Conservation (phyloP, 371 early-diverging fungal species). For the Phascolomyces articulosus region DNA sequence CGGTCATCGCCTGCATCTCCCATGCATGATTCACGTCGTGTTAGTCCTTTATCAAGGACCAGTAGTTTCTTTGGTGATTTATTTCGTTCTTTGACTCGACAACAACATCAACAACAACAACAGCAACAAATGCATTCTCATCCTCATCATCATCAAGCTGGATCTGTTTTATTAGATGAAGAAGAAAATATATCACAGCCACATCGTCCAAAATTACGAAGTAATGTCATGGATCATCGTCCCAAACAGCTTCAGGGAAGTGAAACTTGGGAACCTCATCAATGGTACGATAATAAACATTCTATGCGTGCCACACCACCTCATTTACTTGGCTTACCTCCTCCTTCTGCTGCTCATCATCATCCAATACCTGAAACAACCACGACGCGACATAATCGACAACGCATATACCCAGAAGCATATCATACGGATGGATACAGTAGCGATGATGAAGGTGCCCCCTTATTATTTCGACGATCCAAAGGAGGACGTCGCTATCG, state of each 20-base stretch:
- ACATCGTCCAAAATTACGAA: conserved; percentile 33
- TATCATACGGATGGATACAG: conserved; percentile 39
- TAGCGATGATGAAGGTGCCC: conserved; percentile 47
- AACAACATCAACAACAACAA: not conserved
- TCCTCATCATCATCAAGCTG: not conserved
- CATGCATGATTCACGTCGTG: not conserved
- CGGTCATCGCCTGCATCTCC: conserved; percentile 18
- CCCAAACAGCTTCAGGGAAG: conserved; percentile 17
- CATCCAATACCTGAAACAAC: not conserved
- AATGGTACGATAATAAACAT: conserved; percentile 17
- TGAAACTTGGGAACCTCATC: conserved; percentile 11
- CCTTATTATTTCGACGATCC: conserved; percentile 22
- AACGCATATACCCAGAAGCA: conserved; percentile 14
- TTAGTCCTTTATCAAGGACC: not conserved
- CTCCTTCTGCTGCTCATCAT: not conserved
- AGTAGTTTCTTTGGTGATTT: conserved; percentile 17
- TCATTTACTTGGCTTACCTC: not conserved
- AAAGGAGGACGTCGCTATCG: not conserved
- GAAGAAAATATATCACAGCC: not conserved
- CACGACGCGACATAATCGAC: not conserved
- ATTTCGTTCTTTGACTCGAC: conserved; percentile 7
- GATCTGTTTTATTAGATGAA: conserved; percentile 2
- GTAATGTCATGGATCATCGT: conserved; percentile 35
- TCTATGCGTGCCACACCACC: not conserved
- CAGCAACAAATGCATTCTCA: not conserved